Base-by-base conservation (phyloP, 1,284 basidiomycete genomes). In the Sporisorium sorghi region DNA sequence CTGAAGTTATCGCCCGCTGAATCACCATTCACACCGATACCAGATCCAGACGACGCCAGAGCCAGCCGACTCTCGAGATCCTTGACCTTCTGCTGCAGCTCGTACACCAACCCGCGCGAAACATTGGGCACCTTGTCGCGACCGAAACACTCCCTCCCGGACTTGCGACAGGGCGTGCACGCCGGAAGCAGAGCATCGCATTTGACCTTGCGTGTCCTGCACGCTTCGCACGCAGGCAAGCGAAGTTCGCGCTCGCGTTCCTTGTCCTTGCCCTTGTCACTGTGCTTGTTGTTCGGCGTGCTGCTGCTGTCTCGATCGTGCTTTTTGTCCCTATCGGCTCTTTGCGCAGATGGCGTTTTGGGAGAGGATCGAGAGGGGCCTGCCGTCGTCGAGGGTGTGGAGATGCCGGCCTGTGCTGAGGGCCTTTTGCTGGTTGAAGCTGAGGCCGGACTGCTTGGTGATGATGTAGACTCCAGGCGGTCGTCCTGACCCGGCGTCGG, bases 181-280 rank as follows among this genome's bases (percentile, higher is more conserved):
- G 66, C 72, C 5, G 72, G 72, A 2, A 74, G 62, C 21, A 74
- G 39, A 19, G 72, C 72, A 58, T 74, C 72, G 47, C 72, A 74
- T 24, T 74, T 74, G 51, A 74, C 62, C 19, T 74, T 74, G 30
- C 66, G 66, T 17, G 52, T 56, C 17, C 63, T 62, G 43, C 72
- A 74, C 3, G 58, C 66, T 19, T 74, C 72, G 54, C 72, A 74
- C 1, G 72, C 72, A 1, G 72, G 72, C 2, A 74, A 53, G n/a
- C n/a, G n/a, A n/a, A n/a, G n/a, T n/a, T 14, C 72, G 66, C 17
- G 58, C 39, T 67, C 70, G 32, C 62, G 40, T 10, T 73, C 63
- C 30, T 63, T 73, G 48, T 66, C 63, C 11, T 50, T 40, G 12
- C 40, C 35, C 46, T 52, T 61, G 32, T 60, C 54, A 32, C 35